Evolutionary conservation across 2,329 filamentous ascomycete species (phyloP).

Genomic region (Helminthosporium solani): DNA sequence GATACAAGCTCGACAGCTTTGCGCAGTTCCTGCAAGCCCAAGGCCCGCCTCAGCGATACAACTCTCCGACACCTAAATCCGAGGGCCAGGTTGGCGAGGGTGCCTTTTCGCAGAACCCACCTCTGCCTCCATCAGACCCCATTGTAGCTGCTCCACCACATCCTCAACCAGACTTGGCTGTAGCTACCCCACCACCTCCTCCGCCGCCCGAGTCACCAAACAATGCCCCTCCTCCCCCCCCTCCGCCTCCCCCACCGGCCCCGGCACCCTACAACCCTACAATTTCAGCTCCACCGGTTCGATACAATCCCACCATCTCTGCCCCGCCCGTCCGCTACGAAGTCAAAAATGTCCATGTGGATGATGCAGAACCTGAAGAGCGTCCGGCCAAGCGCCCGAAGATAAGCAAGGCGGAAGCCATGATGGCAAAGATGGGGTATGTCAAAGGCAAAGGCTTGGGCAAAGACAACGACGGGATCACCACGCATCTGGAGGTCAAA

Average conservation of each 20-base stretch:
- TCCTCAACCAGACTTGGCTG: too few relatives aligned
- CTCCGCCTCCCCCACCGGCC: constrained; percentile 54
- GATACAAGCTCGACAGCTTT: constrained; percentile 26
- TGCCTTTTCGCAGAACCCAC: too few relatives aligned
- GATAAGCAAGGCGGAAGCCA: constrained; percentile 64
- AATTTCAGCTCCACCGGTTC: constrained; percentile 76
- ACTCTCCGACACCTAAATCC: constrained; percentile 16
- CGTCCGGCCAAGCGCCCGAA: constrained; percentile 43
- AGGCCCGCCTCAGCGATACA: constrained; percentile 9
- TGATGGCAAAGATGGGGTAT: constrained; percentile 95
- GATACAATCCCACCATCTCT: constrained; percentile 74
- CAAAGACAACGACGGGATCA: constrained; percentile 77
- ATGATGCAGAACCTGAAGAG: constrained; percentile 32
- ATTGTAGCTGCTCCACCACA: too few relatives aligned
- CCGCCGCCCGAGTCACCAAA: constrained; percentile 10
- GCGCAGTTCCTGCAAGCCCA: constrained; percentile 23
- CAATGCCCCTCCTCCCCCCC: constrained; percentile 37
- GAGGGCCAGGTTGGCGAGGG: constrained; percentile 14
- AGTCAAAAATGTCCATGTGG: constrained; percentile 16
- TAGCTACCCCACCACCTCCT: too few relatives aligned
- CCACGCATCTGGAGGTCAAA: constrained; percentile 74
- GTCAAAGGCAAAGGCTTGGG: constrained; percentile 84
- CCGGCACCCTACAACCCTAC: constrained; percentile 57
- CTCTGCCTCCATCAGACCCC: too few relatives aligned
- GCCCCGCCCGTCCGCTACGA: constrained; percentile 75